Base-by-base conservation (phyloP, 2,329 filamentous ascomycete species). In the Neospermospora avenae region DNA sequence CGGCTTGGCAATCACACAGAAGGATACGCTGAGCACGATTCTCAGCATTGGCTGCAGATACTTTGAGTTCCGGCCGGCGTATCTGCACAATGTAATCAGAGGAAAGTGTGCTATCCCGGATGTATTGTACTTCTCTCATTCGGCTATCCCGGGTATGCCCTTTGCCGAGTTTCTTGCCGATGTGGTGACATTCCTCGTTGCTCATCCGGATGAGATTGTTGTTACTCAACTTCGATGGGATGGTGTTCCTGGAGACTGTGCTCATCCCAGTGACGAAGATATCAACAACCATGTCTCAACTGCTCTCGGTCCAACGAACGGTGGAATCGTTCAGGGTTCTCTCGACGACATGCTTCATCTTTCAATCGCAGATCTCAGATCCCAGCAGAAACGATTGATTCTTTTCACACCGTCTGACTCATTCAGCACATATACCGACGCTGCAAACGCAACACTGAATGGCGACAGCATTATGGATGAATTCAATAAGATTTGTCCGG, bases 61-160 rank as follows among this genome's bases (percentile, higher is more conserved):
- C 69, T 82, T 82, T 56, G 80, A 81, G 68, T 81, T 81, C 65
- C 72, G 80, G 5, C 80, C 80, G 0, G 79, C 79, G 0, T 76
- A 78, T 59, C 75, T 79, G 55, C 78, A 80, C 66, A 69, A 71
- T 1, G 72, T 72, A 58, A 70, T 82, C 58, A 71, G 75, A 3
- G 42, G 65, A 62, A 4, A 65, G 71, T 20, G 68, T 67, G 34
- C 70, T 71, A n/a, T 70, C 77, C 76, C 77, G 1, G 77, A 81
- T 63, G 74, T 73, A 14, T 72, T 77, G 57, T 82, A 80, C 62
- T 82, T 82, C 69, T 77, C 79, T 65, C 79, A 81, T 67, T 76
- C 75, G 59, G 77, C 75, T 5, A 80, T 82, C 24, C 79, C 79
- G 0, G 80, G 80, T 2, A 78, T 81, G 76, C 71, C 73, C 2